Evolutionary conservation across 2,329 filamentous ascomycete species (phyloP).

Genomic region (Lecanicillium sp.): DNA sequence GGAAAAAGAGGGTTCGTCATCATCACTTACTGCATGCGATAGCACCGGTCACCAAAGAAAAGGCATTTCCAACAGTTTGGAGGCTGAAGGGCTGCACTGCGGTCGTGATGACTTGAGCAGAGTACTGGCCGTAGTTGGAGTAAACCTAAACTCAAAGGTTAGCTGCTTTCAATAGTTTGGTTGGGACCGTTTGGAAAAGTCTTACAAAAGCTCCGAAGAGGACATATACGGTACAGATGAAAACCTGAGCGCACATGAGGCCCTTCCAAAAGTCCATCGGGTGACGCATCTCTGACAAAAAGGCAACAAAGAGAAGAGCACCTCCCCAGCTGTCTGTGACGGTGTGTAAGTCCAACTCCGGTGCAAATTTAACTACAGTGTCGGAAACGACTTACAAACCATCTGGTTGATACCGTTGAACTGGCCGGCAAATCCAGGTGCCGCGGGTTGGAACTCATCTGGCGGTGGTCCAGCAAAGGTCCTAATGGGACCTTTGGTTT

Average conservation of each 20-base stretch:
- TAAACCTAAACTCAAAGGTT: too few relatives aligned
- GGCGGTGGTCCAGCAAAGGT: constrained; percentile 6
- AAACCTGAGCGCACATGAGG: constrained; percentile 27
- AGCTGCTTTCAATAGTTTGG: too few relatives aligned
- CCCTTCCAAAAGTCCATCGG: constrained; percentile 35
- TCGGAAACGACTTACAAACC: too few relatives aligned
- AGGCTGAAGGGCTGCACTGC: constrained; percentile 30
- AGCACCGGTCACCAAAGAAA: constrained; percentile 31
- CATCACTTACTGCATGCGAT: too few relatives aligned
- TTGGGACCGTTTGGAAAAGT: too few relatives aligned
- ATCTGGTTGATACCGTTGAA: constrained; percentile 9
- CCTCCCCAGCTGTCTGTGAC: constrained; percentile 51
- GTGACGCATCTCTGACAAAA: constrained; percentile 42
- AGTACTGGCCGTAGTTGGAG: constrained; percentile 39
- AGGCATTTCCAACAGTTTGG: constrained; percentile 35
- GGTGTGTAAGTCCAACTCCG: too few relatives aligned
- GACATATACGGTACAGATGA: constrained; percentile 31
- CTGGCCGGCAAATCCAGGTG: constrained; percentile 7
- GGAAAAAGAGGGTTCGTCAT: too few relatives aligned
- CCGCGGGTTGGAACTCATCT: constrained; percentile 6
- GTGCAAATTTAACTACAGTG: too few relatives aligned
- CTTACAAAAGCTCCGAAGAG: constrained; percentile 32
- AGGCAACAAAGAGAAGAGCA: constrained; percentile 47
- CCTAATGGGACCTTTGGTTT: constrained; percentile 2
- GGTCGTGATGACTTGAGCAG: constrained; percentile 32